Evolutionary conservation across 768 basidiomycete genomes (phyloP), one percentile per base, ranked within the genome.

Genomic region (Macrolepiota albuminosa): DNA sequence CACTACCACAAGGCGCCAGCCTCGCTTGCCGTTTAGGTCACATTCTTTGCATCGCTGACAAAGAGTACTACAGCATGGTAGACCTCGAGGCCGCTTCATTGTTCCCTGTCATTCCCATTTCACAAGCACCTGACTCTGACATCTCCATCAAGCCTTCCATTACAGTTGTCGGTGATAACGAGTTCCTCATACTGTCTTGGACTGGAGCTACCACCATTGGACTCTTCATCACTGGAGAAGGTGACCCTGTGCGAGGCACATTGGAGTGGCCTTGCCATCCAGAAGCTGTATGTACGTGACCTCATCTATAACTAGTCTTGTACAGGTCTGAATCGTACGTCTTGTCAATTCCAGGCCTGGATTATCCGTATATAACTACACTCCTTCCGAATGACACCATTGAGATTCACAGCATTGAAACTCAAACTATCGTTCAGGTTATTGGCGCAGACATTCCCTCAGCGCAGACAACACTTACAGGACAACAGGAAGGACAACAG

Each of bases 201-300:
- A 94, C 88, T 1, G 95, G 92, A 14, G 74, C 78, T 4, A 85
- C 82, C 55, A 91, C 91, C 0, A 76, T 98, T 43, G 95, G 95
- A 0, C 75, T 98, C 10, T 98, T 98, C 66, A 79, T 98, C 63
- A 92, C 83, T 14, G 83, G 86, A 0, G 82, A 84, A 2, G 95
- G 93, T 0, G 94, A 96, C 71, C 93, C 95, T 5, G 87, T 93
- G 8, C 81, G 95, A 49, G 94, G 94, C 2, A 95, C 95, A 2
- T 74, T 97, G 47, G 84, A 93, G 68, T 97, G 93, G 92, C 80
- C 85, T 3, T 82, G 77, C 53, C 86, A 95, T 76, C 92, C 94
- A 0, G 74, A 84, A 26, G 81, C 86, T 21, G 75, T 93, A 40
- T 86, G 93, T 95, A 67, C 68, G 89, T 83, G 39, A 4, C 54